These are phyloP conservation scores for Ophiostoma perfectum DNA, from an alignment of 2,329 filamentous ascomycete genomes.

Conservation along the genomic window DNA sequence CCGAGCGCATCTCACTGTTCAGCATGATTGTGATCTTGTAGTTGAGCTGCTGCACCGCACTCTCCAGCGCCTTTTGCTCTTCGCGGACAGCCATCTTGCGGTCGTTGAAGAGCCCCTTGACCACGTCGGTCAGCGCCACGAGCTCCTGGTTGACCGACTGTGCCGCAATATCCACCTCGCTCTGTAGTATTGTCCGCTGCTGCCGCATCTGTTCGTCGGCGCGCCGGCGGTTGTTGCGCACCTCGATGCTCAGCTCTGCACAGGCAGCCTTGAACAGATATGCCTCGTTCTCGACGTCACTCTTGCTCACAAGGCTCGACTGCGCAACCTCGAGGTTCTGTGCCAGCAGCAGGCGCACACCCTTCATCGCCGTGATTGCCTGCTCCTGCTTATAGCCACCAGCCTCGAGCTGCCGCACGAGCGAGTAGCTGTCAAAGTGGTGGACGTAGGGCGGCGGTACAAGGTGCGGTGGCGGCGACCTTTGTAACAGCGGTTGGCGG, in stretches of 20 bases:
- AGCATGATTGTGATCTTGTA: constrained; percentile 91
- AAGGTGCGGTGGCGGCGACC: constrained; percentile 56
- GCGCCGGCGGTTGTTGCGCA: constrained; percentile 68
- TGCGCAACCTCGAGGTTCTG: constrained; percentile 77
- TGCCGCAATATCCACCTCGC: constrained; percentile 87
- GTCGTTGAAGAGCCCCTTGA: constrained; percentile 96
- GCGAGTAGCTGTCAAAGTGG: constrained; percentile 90
- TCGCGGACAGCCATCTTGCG: constrained; percentile 86
- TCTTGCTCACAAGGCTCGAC: constrained; percentile 77
- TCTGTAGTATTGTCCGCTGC: constrained; percentile 79
- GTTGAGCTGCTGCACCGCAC: constrained; percentile 85
- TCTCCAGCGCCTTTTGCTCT: constrained; percentile 80
- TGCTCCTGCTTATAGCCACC: constrained; percentile 70
- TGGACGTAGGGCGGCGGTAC: constrained; percentile 77
- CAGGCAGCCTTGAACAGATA: constrained; percentile 94
- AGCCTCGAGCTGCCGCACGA: constrained; percentile 71
- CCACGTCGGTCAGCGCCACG: constrained; percentile 73
- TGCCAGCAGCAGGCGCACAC: constrained; percentile 69
- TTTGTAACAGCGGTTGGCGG: constrained; percentile 31
- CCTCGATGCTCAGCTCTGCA: constrained; percentile 82
- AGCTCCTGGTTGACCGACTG: constrained; percentile 83
- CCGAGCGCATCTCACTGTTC: constrained; percentile 83
- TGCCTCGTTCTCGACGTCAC: constrained; percentile 87
- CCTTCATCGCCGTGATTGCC: constrained; percentile 86
- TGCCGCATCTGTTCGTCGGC: constrained; percentile 77